Evolutionary conservation across 192 early-diverging fungal genomes (phyloP).

Genomic region (Dissophora ornata): DNA sequence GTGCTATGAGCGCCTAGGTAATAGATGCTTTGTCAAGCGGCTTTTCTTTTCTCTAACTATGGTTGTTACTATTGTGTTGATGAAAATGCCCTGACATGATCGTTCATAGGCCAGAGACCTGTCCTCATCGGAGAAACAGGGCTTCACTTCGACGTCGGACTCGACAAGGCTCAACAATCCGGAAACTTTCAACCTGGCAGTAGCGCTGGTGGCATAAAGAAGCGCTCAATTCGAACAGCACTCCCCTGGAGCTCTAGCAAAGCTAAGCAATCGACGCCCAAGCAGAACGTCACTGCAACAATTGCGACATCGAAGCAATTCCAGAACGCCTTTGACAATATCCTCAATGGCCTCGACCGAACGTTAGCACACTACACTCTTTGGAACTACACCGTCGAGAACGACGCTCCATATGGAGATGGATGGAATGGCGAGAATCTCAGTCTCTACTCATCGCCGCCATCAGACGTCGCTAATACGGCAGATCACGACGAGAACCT

Average conservation of each 20-base stretch:
- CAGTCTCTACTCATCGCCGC: conserved; percentile 41
- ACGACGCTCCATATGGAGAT: conserved; percentile 58
- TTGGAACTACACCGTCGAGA: conserved; percentile 67
- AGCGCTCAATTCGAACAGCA: no score
- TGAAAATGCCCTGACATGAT: no score
- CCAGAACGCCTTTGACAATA: conserved; percentile 62
- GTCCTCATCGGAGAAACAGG: conserved; percentile 49
- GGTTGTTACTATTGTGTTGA: no score
- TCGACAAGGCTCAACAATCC: conserved; percentile 15
- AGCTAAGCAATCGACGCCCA: background rate
- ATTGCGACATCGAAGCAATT: conserved; percentile 29
- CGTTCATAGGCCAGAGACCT: conserved; percentile 21
- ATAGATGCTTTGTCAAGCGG: background rate
- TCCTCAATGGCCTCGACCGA: conserved; percentile 57
- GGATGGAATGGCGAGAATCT: conserved; percentile 68
- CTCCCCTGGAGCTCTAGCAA: no score
- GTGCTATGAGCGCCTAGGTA: conserved; percentile 42
- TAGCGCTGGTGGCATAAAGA: background rate
- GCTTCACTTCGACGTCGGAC: conserved; percentile 45
- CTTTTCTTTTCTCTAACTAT: background rate
- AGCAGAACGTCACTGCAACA: no score
- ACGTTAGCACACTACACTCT: conserved; percentile 59
- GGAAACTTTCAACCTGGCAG: background rate
- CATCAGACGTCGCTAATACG: no score
- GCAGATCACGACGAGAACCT: no score